phyloP scores from a whole-genome alignment of 768 basidiomycete genomes.

The Boletus huronensis region DNA sequence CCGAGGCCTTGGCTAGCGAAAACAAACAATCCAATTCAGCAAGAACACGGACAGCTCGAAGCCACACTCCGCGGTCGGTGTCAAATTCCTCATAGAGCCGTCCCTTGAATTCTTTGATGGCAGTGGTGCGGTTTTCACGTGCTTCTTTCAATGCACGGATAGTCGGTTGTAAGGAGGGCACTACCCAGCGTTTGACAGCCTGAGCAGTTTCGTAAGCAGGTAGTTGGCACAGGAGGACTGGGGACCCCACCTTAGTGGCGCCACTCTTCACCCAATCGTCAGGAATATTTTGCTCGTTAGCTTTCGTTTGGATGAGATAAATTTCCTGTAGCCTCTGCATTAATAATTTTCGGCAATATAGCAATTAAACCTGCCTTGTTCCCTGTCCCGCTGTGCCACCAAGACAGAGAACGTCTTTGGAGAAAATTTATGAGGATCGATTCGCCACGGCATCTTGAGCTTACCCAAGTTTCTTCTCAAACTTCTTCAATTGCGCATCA shows the following conservation, averaged over 20 bases:
- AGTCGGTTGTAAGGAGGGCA: slow-evolving; percentile 64
- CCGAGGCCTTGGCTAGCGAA: slow-evolving; percentile 84
- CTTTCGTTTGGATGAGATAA: slow-evolving; percentile 76
- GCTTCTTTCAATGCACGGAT: slow-evolving; percentile 90
- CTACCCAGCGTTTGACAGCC: slow-evolving; percentile 73
- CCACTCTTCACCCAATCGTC: slow-evolving; percentile 78
- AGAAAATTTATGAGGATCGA: slow-evolving; percentile 21
- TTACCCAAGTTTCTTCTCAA: slow-evolving; percentile 69
- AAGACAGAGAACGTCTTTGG: slow-evolving; percentile 47
- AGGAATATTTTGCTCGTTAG: slow-evolving; percentile 62
- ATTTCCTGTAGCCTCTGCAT: slow-evolving; percentile 62
- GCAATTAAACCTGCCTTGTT: slow-evolving; percentile 55
- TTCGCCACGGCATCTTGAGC: slow-evolving; percentile 4
- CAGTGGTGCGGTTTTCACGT: slow-evolving; percentile 77
- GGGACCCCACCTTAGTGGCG: slow-evolving; percentile 67
- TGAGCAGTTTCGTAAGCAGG: slow-evolving; percentile 27
- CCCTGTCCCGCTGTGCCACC: slow-evolving; percentile 78
- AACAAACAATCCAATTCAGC: slow-evolving; percentile 97
- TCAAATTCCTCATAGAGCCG: slow-evolving; percentile 81
- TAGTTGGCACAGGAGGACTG: background rate
- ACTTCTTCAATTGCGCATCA: slow-evolving; percentile 59
- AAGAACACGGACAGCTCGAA: slow-evolving; percentile 78
- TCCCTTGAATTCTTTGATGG: slow-evolving; percentile 80
- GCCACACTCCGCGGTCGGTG: slow-evolving; percentile 73
- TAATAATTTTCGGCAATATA: background rate